phyloP scores from a whole-genome alignment of 306 rosid species.

The Fragaria vesca region DNA sequence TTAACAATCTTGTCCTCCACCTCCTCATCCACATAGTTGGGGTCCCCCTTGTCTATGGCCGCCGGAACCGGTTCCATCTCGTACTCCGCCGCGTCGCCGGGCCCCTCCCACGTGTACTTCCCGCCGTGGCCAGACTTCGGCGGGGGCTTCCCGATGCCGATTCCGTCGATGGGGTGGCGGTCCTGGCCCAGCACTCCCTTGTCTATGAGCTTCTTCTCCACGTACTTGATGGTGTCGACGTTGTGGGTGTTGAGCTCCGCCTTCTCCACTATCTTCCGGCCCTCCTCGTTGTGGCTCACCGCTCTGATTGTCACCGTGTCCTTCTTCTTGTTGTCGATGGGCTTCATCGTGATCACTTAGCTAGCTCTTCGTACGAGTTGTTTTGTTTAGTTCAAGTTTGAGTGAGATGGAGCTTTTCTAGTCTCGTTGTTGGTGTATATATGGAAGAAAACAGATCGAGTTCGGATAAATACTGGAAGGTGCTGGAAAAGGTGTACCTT shows the following conservation, averaged over 20 bases:
- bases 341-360: conserved; percentile 34
- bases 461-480: conserved; percentile 6
- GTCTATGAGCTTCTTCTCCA: conserved; percentile 65
- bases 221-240: conserved; percentile 53
- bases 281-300: conserved; percentile 63
- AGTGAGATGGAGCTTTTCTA: background rate
- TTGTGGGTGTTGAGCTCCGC: conserved; percentile 46
- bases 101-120: conserved; percentile 92
- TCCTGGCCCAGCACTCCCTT: conserved; percentile 67
- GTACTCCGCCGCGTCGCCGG: conserved; percentile 35
- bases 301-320: conserved; percentile 48
- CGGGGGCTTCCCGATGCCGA: conserved; percentile 44
- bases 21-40: conserved; percentile 74
- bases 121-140: conserved; percentile 78
- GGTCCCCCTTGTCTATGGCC: conserved; percentile 73
- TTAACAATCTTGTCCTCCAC: conserved; percentile 31
- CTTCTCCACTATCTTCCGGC: conserved; percentile 59
- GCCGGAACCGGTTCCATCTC: conserved; percentile 48
- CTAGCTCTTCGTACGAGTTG: background rate
- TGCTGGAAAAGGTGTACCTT: conserved; percentile 24
- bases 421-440: background rate
- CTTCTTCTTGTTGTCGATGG: conserved; percentile 50
- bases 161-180: conserved; percentile 63
- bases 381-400: background rate
- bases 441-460: background rate